These are phyloP conservation scores for Chlamydomonas reinhardtii DNA, from an alignment of 163 green algal species.

Conservation along the genomic window DNA sequence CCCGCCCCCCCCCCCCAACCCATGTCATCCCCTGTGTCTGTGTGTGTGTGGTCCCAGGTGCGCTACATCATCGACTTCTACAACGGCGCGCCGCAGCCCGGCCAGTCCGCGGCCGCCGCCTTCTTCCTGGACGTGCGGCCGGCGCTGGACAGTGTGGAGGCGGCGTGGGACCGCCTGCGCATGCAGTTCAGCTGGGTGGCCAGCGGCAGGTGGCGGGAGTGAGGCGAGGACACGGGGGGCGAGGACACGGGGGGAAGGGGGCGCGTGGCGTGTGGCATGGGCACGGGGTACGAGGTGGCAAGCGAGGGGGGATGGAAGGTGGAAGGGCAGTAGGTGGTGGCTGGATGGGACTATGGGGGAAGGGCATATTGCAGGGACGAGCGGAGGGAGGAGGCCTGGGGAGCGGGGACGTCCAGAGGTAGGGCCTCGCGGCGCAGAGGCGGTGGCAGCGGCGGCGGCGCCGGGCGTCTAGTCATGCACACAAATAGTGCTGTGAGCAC, in stretches of 20 bases:
- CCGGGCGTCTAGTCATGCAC: too few relatives aligned
- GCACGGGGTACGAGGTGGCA: too few relatives aligned
- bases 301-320: not conserved
- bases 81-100: constrained; percentile 75
- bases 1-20: too few relatives aligned
- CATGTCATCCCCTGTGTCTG: too few relatives aligned
- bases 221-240: not conserved
- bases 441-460: too few relatives aligned
- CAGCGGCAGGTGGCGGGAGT: constrained; percentile 70
- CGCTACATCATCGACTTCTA: constrained; percentile 98
- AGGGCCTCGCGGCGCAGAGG: too few relatives aligned
- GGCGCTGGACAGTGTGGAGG: constrained; percentile 82
- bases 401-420: too few relatives aligned
- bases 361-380: too few relatives aligned
- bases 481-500: too few relatives aligned
- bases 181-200: constrained; percentile 84
- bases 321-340: not conserved
- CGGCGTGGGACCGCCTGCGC: constrained; percentile 75
- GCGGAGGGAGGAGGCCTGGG: too few relatives aligned
- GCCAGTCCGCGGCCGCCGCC: constrained; percentile 69
- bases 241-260: not conserved
- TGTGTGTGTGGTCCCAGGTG: too few relatives aligned
- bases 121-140: constrained; percentile 95
- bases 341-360: too few relatives aligned
- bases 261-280: not conserved